phyloP scores from a whole-genome alignment of 2,329 filamentous ascomycete species.

The Neonectria punicea region DNA sequence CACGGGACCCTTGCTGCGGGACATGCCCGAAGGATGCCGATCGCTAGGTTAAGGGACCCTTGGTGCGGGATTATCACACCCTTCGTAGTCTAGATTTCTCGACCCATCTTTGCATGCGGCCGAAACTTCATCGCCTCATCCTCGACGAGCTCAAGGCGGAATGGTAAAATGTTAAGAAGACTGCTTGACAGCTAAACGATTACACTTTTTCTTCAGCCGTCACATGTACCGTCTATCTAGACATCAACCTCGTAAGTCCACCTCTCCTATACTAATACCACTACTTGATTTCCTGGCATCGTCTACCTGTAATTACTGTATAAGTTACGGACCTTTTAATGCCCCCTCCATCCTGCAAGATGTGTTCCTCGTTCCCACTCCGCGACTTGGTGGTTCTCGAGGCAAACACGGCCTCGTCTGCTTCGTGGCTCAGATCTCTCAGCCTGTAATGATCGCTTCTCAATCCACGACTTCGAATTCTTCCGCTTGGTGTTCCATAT shows the following conservation, averaged over 20 bases:
- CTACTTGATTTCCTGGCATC: slow-evolving; percentile 24
- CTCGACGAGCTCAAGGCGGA: no score
- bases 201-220: no score
- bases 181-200: no score
- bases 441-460: slow-evolving; percentile 51
- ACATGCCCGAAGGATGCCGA: background rate
- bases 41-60: background rate
- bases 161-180: no score
- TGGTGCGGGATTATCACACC: background rate
- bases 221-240: no score
- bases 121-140: background rate
- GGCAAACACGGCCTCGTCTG: slow-evolving; percentile 45
- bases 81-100: background rate
- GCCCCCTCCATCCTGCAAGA: slow-evolving; percentile 46
- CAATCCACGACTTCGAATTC: slow-evolving; percentile 41
- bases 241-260: no score
- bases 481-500: slow-evolving; percentile 42
- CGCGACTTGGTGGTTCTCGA: slow-evolving; percentile 39
- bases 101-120: background rate
- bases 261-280: background rate
- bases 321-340: slow-evolving; percentile 57
- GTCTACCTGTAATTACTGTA: slow-evolving; percentile 52
- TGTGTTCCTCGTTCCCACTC: slow-evolving; percentile 53
- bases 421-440: slow-evolving; percentile 49
- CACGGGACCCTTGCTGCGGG: background rate